Percentiles rank a stretch among this genome's conserved stretches.
Conservation (phyloP, 2,329 filamentous ascomycete genomes). For the Colletotrichum sp. region DNA sequence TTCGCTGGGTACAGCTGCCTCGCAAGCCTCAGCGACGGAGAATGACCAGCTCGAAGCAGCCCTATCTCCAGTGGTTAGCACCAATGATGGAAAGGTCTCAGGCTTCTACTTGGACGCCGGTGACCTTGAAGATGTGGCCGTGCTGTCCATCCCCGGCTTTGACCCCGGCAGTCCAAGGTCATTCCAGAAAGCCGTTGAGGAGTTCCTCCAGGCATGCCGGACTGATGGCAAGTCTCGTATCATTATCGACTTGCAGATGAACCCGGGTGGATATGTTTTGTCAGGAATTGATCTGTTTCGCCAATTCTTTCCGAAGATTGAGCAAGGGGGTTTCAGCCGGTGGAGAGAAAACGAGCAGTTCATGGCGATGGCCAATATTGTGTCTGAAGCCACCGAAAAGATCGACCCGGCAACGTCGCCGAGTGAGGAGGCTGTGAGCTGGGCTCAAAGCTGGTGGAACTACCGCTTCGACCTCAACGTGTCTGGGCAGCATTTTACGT, state of each 20-base stretch:
- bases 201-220: conserved; percentile 31
- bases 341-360: conserved; percentile 47
- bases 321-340: conserved; percentile 37
- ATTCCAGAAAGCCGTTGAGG: conserved; percentile 33
- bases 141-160: conserved; percentile 32
- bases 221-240: conserved; percentile 62
- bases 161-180: conserved; percentile 27
- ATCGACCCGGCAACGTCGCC: conserved; percentile 49
- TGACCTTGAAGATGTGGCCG: conserved; percentile 37
- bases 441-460: conserved; percentile 54
- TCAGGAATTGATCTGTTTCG: conserved; percentile 64
- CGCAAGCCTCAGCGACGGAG: background rate
- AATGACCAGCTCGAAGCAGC: conserved; percentile 18
- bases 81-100: conserved; percentile 26
- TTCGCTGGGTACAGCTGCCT: background rate
- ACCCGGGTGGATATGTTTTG: conserved; percentile 62
- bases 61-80: conserved; percentile 31
- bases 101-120: conserved; percentile 38
- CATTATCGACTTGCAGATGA: conserved; percentile 61
- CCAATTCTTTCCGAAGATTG: conserved; percentile 51
- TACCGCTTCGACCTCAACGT: conserved; percentile 44
- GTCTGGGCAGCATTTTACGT: conserved; percentile 53
- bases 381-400: conserved; percentile 48
- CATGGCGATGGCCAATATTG: conserved; percentile 46
- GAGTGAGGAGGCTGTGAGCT: conserved; percentile 33